Conservation (phyloP, 2,329 filamentous ascomycete genomes). For the Aspergillus carbonarius region DNA sequence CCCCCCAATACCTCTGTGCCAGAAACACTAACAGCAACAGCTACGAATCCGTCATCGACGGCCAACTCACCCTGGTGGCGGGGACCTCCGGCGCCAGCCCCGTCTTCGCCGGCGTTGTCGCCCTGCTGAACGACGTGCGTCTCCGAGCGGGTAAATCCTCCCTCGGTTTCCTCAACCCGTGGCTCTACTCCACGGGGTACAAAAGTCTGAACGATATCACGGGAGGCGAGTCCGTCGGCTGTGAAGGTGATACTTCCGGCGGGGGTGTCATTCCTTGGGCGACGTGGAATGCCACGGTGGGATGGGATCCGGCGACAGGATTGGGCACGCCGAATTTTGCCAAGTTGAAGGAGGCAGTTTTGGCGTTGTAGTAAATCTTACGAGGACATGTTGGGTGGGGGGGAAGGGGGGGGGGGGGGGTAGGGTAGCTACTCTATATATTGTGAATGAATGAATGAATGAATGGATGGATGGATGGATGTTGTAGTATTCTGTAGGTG, state of each 20-base stretch:
- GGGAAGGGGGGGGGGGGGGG: too few relatives aligned
- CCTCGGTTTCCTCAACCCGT: constrained; percentile 59
- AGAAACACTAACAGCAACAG: not conserved
- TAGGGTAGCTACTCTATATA: too few relatives aligned
- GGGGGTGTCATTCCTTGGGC: constrained; percentile 26
- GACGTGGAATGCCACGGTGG: constrained; percentile 33
- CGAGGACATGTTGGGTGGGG: not conserved
- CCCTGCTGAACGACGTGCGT: constrained; percentile 3
- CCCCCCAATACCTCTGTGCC: too few relatives aligned
- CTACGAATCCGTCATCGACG: not conserved
- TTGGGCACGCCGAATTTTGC: constrained; percentile 33
- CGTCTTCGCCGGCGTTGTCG: not conserved
- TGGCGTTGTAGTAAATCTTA: not conserved
- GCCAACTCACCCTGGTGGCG: not conserved
- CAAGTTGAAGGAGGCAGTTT: not conserved
- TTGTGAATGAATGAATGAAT: too few relatives aligned
- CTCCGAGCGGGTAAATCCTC: constrained; percentile 43
- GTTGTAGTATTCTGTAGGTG: too few relatives aligned
- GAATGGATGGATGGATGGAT: too few relatives aligned
- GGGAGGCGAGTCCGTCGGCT: constrained; percentile 35
- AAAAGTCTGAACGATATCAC: constrained; percentile 51
- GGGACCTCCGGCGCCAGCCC: constrained; percentile 3
- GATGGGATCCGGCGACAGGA: constrained; percentile 46
- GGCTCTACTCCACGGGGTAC: constrained; percentile 52
- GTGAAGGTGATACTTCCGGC: constrained; percentile 28